Evolutionary conservation across 2,329 filamentous ascomycete species (phyloP).

Genomic region (Monosporascus sp.): DNA sequence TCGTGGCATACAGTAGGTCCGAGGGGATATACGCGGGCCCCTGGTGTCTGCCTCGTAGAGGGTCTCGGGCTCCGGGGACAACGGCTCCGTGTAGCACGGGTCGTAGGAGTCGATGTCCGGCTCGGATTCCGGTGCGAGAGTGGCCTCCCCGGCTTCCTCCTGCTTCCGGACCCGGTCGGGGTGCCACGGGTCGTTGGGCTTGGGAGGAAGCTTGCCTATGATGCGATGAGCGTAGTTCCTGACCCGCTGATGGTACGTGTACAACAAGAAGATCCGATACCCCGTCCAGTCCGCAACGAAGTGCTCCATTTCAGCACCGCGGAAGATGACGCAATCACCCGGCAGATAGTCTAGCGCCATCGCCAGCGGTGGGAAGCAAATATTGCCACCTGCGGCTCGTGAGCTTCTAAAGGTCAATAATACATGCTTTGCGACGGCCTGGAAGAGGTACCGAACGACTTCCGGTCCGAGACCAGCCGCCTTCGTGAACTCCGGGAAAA

Average conservation of each 20-base stretch:
- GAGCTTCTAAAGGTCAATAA: neutral
- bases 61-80: neutral
- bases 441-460: conserved; percentile 3
- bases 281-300: conserved; percentile 9
- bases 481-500: conserved; percentile 1
- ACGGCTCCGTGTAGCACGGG: neutral
- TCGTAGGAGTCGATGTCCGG: neutral
- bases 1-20: no score
- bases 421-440: neutral
- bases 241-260: conserved; percentile 8
- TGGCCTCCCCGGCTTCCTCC: neutral
- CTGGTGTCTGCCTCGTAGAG: conserved; percentile 1
- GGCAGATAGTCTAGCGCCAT: conserved; percentile 2
- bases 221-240: conserved; percentile 6
- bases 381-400: conserved; percentile 2
- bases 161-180: neutral
- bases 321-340: conserved; percentile 6
- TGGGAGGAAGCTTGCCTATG: conserved; percentile 6
- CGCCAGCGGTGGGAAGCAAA: conserved; percentile 8
- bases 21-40: neutral
- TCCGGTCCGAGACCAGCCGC: conserved; percentile 4
- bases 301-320: conserved; percentile 8
- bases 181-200: conserved; percentile 5
- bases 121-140: neutral
- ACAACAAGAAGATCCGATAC: conserved; percentile 8